These are phyloP conservation scores for Globisporangium rhizosaccharum DNA, from an alignment of 352 stramenopile species.

Conservation along the genomic window DNA sequence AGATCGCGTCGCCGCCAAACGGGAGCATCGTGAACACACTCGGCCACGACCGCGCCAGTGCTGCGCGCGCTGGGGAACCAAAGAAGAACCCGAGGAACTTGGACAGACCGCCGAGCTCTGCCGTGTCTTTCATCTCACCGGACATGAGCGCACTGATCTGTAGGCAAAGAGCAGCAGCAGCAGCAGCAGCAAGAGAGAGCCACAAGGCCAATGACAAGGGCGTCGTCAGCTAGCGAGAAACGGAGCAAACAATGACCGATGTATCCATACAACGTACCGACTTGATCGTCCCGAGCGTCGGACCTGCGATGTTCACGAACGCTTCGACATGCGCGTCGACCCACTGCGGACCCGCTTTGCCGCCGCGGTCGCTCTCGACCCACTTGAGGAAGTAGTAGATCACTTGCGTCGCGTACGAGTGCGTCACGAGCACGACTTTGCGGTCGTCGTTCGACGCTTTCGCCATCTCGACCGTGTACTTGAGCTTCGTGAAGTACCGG, in stretches of 20 bases:
- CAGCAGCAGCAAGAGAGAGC: background rate
- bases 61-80: constrained; percentile 40
- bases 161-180: background rate
- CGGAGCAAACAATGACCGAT: background rate
- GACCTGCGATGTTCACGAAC: constrained; percentile 93
- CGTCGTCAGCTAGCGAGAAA: background rate
- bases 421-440: constrained; percentile 90
- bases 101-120: constrained; percentile 80
- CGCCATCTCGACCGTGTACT: constrained; percentile 90
- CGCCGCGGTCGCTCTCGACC: constrained; percentile 85
- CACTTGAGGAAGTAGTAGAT: constrained; percentile 95
- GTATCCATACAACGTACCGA: constrained; percentile 15
- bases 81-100: constrained; percentile 85
- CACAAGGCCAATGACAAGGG: too few relatives aligned
- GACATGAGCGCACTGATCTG: constrained; percentile 87
- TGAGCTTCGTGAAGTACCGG: constrained; percentile 91
- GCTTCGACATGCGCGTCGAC: constrained; percentile 89
- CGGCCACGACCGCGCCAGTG: constrained; percentile 62
- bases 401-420: constrained; percentile 91
- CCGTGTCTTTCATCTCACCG: constrained; percentile 95
- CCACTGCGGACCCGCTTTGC: constrained; percentile 88
- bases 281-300: constrained; percentile 91
- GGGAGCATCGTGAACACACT: constrained; percentile 91
- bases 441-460: constrained; percentile 48
- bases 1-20: constrained; percentile 89